Base-by-base conservation (phyloP, 257 asterid genomes). In the Nicotiana sylvestris region DNA sequence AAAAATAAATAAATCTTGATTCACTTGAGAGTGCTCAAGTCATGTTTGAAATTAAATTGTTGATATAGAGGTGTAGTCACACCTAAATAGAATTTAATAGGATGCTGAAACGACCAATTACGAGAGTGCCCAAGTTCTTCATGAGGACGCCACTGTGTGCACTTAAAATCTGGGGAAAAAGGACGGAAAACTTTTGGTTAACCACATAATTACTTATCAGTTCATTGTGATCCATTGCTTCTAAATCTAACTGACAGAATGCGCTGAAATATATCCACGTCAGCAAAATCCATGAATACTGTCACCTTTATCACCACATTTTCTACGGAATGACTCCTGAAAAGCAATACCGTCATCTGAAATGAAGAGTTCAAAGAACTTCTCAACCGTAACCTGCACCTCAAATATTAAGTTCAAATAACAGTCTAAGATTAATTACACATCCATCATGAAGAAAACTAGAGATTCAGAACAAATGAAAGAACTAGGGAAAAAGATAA, bases 221-320 rank as follows among this genome's bases (percentile, higher is more conserved):
- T 65, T 29, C 43, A 30, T 66, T 72, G 61, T 46, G 61, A 72
- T 46, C n/a, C 61, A 46, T 25, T 15, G 64, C 43, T 76, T 49
- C 64, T 76, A 27, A 27, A 27, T 32, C 64, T 51, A 46, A 72
- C 39, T 21, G 53, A 51, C 64, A 76, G 30, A 76, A 51, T 76
- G 21, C 8, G 43, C 3, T 76, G 61, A 72, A 76, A 51, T 51
- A 27, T 29, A 76, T 76, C 80, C 12, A 35, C 80, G 18, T 55
- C 77, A 33, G 29, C 81, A 57, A 86, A 78, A 85, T 85, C 79
- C 81, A 83, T 86, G 82, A 76, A 82, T 66, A 11, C 87, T 82
- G 27, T 85, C 87, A 93, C 99, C 98, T 93, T 92, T 96, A 87
- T 96, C 99, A n/a, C 98, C 98, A 85, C 98, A 96, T 83, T 93